Evolutionary conservation across 345 rosid species (phyloP).

Genomic region (Camelina hispida): DNA sequence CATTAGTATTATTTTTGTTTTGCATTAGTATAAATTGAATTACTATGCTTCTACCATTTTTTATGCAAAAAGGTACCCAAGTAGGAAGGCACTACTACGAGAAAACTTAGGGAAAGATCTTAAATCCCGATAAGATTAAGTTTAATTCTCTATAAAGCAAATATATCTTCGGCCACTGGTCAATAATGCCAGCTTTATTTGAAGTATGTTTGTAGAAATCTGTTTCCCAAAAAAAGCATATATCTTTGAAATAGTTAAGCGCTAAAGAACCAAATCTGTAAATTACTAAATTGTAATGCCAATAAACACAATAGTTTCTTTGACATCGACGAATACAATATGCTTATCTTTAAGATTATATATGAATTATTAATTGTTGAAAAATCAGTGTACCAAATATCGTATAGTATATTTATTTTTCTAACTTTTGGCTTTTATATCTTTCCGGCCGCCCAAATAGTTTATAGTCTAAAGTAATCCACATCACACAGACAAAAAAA

Average conservation of each 20-base stretch:
- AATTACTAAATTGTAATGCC: not conserved
- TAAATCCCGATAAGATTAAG: no score
- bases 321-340: not conserved
- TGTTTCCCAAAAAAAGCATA: not conserved
- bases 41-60: not conserved
- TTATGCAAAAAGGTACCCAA: not conserved
- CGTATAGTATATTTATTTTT: constrained; percentile 24
- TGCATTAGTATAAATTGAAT: no score
- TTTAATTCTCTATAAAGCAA: not conserved
- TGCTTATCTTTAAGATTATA: not conserved
- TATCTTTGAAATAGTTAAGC: not conserved
- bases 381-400: constrained; percentile 17
- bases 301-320: not conserved
- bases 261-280: not conserved
- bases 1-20: not conserved
- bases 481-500: not conserved
- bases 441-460: constrained; percentile 38
- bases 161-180: not conserved
- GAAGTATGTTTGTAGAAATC: not conserved
- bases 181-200: not conserved
- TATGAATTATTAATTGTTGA: not conserved
- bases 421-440: constrained; percentile 28
- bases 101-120: not conserved
- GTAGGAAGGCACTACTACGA: no score
- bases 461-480: constrained; percentile 33